phyloP scores from a whole-genome alignment of 2,329 filamentous ascomycete genomes.

The Fusarium neocosmosporiellum region DNA sequence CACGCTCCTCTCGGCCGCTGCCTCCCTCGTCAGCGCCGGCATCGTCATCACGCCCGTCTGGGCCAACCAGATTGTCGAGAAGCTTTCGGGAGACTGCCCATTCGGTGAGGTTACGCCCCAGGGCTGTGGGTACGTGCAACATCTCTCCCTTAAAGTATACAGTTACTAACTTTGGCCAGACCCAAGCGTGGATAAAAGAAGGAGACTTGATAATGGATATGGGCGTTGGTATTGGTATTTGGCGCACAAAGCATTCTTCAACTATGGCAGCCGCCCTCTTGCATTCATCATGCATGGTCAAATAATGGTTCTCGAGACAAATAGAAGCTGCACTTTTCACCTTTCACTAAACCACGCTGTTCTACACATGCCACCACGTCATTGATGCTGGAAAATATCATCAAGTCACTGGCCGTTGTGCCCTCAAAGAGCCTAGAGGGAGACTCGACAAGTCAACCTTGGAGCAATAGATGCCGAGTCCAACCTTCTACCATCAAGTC shows the following conservation, averaged over 20 bases:
- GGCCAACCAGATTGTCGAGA: conserved; percentile 62
- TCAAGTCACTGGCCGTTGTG: neutral
- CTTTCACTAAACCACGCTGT: neutral
- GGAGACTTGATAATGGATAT: neutral
- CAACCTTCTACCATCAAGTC: neutral
- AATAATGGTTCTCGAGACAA: neutral
- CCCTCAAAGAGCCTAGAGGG: neutral
- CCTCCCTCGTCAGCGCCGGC: conserved; percentile 61
- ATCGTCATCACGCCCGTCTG: conserved; percentile 67
- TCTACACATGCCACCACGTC: neutral
- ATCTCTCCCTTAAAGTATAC: neutral
- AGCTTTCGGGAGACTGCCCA: conserved; percentile 62
- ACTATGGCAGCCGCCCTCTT: neutral
- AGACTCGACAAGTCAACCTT: too few species aligned
- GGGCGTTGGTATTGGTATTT: neutral
- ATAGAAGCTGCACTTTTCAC: neutral
- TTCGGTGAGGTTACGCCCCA: conserved; percentile 66
- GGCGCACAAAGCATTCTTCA: neutral
- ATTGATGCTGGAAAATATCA: neutral
- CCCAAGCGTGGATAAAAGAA: neutral
- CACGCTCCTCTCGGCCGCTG: conserved; percentile 56
- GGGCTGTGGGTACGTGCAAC: conserved; percentile 65
- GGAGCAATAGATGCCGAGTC: too few species aligned
- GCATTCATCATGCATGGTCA: neutral
- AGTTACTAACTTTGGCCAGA: neutral